Evolutionary conservation across 2,329 filamentous ascomycete species (phyloP), one percentile per base, ranked within the genome.

Genomic region (Neofusicoccum sp.): DNA sequence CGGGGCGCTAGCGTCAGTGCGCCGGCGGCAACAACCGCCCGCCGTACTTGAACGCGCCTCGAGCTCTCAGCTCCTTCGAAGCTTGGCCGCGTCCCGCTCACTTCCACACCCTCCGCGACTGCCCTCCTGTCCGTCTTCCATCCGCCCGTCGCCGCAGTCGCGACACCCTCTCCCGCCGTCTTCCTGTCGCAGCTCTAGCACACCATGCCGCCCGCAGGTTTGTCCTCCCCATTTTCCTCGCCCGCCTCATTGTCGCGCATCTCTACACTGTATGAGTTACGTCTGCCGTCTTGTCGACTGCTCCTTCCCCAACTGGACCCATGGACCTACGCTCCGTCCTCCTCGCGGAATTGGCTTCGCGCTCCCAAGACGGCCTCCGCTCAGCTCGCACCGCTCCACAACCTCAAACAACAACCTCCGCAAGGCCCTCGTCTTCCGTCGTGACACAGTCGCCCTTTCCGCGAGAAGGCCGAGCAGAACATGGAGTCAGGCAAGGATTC

Each of bases 161-260:
- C 22, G 22, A 22, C 22, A 29, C 16, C 49, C 29, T 34, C 39
- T 45, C 33, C 28, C n/a, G 3, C 41, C 29, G n/a, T 28, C 16
- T 4, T 9, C 41, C 4, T 14, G 41, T 33, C 54, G 29, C 41
- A 14, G 4, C 6, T 14, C 14, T 29, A 31, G 39, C 22, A 9
- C 37, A 31, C 11, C 31, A 62, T 62, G 59, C 59, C 59, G 11
- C 59, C 59, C n/a, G 43, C 59, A 54, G 59, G 59, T 62, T 37
- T 54, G 59, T 62, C 48, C n/a, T 29, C 16, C 22, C 43, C 31
- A 22, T 9, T 62, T 45, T 45, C n/a, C 39, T 45, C 45, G n/a
- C 39, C 8, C 49, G n/a, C 49, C n/a, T 37, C 33, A 36, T n/a
- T 33, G 14, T 52, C 16, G n/a, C 58, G 34, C 58, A 50, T 50